Percentiles rank a stretch among this genome's conserved stretches.
Evolutionary conservation across 2,329 filamentous ascomycete species (phyloP).

Genomic region (Nothopassalora personata): DNA sequence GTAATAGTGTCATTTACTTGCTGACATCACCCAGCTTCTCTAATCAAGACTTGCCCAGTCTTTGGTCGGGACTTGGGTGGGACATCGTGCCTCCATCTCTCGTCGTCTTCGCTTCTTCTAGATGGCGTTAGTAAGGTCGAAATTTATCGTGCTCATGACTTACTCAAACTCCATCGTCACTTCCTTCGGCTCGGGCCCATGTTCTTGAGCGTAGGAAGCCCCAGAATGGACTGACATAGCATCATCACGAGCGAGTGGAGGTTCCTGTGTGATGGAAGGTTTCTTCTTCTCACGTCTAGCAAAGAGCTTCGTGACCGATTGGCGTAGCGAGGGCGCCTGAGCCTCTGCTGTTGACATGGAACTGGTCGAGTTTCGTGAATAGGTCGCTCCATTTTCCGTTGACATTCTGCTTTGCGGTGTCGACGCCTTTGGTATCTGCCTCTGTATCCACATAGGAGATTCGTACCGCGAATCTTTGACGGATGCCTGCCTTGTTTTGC

Average conservation of each 20-base stretch:
- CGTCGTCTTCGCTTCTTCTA: background rate
- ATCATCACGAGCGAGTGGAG: background rate
- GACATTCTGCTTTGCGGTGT: background rate
- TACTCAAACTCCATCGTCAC: background rate
- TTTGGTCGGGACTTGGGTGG: background rate
- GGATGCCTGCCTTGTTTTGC: constrained; percentile 12
- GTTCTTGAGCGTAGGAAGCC: too few relatives aligned
- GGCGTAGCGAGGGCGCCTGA: background rate
- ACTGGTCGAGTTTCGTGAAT: background rate
- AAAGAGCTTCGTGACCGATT: background rate
- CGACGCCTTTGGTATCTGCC: background rate
- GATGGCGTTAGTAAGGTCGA: background rate
- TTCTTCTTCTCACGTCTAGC: background rate
- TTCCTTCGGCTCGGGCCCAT: constrained; percentile 5
- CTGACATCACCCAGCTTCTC: background rate
- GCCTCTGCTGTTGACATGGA: background rate
- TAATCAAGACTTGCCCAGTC: background rate
- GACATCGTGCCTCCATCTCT: background rate
- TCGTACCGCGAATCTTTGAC: too few relatives aligned
- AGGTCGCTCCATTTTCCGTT: background rate
- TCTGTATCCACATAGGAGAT: background rate
- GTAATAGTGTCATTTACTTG: background rate
- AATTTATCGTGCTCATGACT: background rate
- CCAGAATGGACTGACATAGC: too few relatives aligned
- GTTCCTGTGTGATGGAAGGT: background rate